phyloP scores from a whole-genome alignment of 345 rosid genomes.

The Microthlaspi erraticum region DNA sequence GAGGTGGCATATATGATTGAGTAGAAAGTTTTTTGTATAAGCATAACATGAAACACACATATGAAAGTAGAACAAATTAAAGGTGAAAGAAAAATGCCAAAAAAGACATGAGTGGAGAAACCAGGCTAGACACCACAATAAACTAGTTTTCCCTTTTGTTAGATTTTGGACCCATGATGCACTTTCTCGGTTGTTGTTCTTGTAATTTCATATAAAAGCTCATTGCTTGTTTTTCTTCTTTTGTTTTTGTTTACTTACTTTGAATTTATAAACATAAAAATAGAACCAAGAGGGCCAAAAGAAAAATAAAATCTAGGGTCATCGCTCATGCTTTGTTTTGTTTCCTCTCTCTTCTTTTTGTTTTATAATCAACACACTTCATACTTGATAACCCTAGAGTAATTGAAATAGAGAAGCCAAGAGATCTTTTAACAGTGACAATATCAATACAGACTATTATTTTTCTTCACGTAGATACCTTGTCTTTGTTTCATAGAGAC shows the following conservation, averaged over 20 bases:
- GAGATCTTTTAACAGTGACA: not conserved
- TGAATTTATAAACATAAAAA: constrained; percentile 7
- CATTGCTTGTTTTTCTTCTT: constrained; percentile 35
- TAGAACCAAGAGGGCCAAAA: not conserved
- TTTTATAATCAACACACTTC: constrained; percentile 28
- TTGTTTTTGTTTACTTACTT: constrained; percentile 29
- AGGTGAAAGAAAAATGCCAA: constrained; percentile 25
- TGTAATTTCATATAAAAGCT: constrained; percentile 23
- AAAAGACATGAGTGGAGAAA: constrained; percentile 47
- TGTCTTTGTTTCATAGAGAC: not conserved
- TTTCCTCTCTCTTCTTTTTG: constrained; percentile 32
- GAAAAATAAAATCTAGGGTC: constrained; percentile 25
- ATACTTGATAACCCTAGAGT: constrained; percentile 15
- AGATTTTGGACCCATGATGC: constrained; percentile 41
- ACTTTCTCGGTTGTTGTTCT: constrained; percentile 29
- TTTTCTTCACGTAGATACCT: not conserved
- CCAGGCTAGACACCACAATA: constrained; percentile 38
- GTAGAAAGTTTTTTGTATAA: not conserved
- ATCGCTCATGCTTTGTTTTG: constrained; percentile 28
- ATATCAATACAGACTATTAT: not conserved
- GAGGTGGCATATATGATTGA: not conserved
- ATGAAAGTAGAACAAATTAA: constrained; percentile 17
- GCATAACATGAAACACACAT: constrained; percentile 22
- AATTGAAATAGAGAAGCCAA: constrained; percentile 11
- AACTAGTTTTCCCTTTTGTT: constrained; percentile 33